phyloP scores from a whole-genome alignment of 2,329 filamentous ascomycete genomes.

The Grosmannia clavigera region DNA sequence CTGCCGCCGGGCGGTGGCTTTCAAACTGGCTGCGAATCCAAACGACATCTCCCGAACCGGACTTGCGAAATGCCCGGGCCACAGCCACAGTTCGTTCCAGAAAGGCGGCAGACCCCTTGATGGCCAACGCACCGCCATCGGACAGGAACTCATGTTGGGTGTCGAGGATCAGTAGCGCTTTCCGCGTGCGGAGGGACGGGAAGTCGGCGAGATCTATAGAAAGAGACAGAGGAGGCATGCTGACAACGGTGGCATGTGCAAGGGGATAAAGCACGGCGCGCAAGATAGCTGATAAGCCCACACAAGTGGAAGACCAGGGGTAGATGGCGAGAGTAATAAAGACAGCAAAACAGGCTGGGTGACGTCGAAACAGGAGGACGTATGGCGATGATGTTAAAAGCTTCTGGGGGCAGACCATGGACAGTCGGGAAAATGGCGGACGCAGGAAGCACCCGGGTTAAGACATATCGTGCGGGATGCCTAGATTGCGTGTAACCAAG shows the following conservation, averaged over 20 bases:
- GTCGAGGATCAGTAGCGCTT: conserved; percentile 71
- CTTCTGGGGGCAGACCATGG: neutral
- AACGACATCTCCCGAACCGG: conserved; percentile 58
- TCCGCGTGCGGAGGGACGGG: conserved; percentile 44
- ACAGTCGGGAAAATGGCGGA: neutral
- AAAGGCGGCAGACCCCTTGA: conserved; percentile 51
- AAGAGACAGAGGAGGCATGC: conserved; percentile 30
- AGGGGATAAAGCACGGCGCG: neutral
- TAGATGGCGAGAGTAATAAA: neutral
- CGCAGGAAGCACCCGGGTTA: neutral
- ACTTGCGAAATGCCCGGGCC: conserved; percentile 58
- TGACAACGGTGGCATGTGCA: neutral
- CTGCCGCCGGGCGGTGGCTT: conserved; percentile 42
- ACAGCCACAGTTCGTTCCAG: conserved; percentile 54
- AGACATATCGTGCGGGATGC: neutral
- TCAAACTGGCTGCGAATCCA: conserved; percentile 75
- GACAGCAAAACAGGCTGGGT: neutral
- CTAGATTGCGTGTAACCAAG: neutral
- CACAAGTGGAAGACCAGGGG: neutral
- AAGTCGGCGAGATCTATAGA: conserved; percentile 43
- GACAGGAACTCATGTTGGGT: conserved; percentile 83
- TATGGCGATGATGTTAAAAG: too few species aligned
- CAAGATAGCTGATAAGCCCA: neutral
- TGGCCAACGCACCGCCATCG: conserved; percentile 52
- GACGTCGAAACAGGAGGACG: neutral